A percentile compares a stretch with the other conserved stretches of the same genome.
These are phyloP conservation scores for Phymatotrichopsis omnivora DNA, from an alignment of 2,329 filamentous ascomycete genomes.

Conservation along the genomic window DNA sequence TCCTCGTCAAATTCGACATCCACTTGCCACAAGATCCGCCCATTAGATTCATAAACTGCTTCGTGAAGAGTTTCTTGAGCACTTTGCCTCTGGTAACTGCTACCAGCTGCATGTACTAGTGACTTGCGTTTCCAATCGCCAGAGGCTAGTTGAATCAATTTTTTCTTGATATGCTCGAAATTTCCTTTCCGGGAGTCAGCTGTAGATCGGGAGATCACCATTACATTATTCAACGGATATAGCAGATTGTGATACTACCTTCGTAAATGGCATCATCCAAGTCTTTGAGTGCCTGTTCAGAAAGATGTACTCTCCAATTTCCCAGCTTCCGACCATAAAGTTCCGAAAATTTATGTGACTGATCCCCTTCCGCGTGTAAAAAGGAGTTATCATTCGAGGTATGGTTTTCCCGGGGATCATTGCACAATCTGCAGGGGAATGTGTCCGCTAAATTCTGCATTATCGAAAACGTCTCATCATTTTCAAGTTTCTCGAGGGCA, in stretches of 20 bases:
- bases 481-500: background rate
- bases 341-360: conserved; percentile 1
- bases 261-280: conserved; percentile 1
- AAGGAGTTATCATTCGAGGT: background rate
- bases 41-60: conserved; percentile 7
- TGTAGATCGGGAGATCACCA: background rate
- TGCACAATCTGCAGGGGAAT: background rate
- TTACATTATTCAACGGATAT: background rate
- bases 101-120: background rate
- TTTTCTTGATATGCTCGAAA: conserved; percentile 5
- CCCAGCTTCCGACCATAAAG: conserved; percentile 4
- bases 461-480: conserved; percentile 4
- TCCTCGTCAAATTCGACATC: conserved; percentile 15
- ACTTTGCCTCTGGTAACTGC: background rate
- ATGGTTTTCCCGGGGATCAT: background rate
- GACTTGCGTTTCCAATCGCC: conserved; percentile 12
- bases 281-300: conserved; percentile 6
- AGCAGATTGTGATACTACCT: conserved; percentile 2
- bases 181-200: conserved; percentile 3
- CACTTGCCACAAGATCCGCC: conserved; percentile 17
- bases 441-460: background rate
- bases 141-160: conserved; percentile 10
- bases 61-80: conserved; percentile 1
- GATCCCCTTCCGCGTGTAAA: conserved; percentile 1
- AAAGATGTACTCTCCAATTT: conserved; percentile 4